phyloP scores from a whole-genome alignment of 139 green algal species.

The Coelastrella sp. region DNA sequence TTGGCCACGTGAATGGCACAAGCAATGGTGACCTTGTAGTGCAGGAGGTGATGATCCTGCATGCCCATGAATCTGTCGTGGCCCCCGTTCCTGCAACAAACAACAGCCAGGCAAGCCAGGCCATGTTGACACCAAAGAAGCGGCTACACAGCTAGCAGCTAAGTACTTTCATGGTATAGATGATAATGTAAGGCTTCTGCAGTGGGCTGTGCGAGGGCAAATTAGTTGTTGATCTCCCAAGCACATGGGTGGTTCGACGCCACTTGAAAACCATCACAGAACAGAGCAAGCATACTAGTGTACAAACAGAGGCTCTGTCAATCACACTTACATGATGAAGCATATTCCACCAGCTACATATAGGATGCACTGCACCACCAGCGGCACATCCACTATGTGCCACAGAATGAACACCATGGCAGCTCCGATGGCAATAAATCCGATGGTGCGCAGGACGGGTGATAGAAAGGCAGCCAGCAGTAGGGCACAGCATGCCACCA shows the following conservation, averaged over 20 bases:
- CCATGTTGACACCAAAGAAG: no score
- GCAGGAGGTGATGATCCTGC: slow-evolving; percentile 86
- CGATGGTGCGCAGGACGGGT: slow-evolving; percentile 70
- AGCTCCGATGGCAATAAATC: slow-evolving; percentile 67
- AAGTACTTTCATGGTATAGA: no score
- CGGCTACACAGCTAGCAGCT: no score
- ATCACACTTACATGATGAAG: slow-evolving; percentile 81
- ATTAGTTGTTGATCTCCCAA: no score
- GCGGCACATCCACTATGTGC: slow-evolving; percentile 68
- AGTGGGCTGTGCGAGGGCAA: no score
- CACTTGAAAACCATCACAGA: no score
- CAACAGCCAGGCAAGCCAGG: no score
- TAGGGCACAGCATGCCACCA: slow-evolving; percentile 39
- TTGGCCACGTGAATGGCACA: slow-evolving; percentile 76
- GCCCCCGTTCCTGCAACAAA: slow-evolving; percentile 24
- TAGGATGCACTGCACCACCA: slow-evolving; percentile 72
- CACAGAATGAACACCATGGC: slow-evolving; percentile 65
- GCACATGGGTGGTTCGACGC: no score
- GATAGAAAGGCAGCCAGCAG: slow-evolving; percentile 76
- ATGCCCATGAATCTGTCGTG: slow-evolving; percentile 55
- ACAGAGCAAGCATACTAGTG: neutral
- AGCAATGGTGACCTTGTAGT: slow-evolving; percentile 82
- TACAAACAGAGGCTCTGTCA: neutral
- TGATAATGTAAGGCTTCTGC: no score
- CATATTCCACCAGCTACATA: slow-evolving; percentile 72